Percentiles rank a stretch among this genome's conserved stretches.
Evolutionary conservation across 805 yeast species (phyloP).

Genomic region (Barnettozyma wickerhamii): DNA sequence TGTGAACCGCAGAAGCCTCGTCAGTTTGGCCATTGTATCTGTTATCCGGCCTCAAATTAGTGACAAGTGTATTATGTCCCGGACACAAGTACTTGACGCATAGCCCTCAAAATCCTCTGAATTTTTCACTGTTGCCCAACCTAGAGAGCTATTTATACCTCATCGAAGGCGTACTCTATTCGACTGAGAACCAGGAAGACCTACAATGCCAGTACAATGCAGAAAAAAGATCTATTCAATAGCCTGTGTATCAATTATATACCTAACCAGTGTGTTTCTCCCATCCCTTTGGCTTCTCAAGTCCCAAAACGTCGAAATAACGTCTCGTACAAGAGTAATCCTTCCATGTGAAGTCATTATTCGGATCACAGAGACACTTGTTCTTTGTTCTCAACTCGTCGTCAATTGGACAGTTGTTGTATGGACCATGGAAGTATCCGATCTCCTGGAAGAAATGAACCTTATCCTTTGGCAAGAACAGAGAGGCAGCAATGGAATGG

Average conservation of each 20-base stretch:
- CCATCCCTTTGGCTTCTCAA: conserved; percentile 69
- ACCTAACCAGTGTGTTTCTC: conserved; percentile 45
- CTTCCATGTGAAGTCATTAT: conserved; percentile 70
- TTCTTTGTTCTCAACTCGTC: conserved; percentile 50
- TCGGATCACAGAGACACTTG: conserved; percentile 70
- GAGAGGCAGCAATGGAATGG: conserved; percentile 81
- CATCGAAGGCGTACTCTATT: too few relatives aligned
- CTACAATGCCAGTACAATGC: too few relatives aligned
- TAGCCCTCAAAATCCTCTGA: too few relatives aligned
- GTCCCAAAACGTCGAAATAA: conserved; percentile 50
- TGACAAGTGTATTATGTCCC: too few relatives aligned
- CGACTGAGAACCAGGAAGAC: too few relatives aligned
- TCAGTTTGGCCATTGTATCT: conserved; percentile 9
- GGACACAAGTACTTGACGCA: too few relatives aligned
- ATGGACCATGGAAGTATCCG: conserved; percentile 83
- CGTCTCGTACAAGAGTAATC: conserved; percentile 68
- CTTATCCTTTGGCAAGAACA: conserved; percentile 65
- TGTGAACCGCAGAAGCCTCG: conserved; percentile 20
- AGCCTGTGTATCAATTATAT: not conserved
- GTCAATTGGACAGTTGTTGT: conserved; percentile 73
- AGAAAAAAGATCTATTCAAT: too few relatives aligned
- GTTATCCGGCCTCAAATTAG: not conserved
- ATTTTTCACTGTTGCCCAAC: too few relatives aligned
- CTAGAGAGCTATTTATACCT: too few relatives aligned
- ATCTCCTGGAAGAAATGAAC: conserved; percentile 81